Percentiles rank a stretch among this genome's conserved stretches.
Evolutionary conservation across 108 stramenopile species (phyloP).

Genomic region (Cyclotella cryptica): DNA sequence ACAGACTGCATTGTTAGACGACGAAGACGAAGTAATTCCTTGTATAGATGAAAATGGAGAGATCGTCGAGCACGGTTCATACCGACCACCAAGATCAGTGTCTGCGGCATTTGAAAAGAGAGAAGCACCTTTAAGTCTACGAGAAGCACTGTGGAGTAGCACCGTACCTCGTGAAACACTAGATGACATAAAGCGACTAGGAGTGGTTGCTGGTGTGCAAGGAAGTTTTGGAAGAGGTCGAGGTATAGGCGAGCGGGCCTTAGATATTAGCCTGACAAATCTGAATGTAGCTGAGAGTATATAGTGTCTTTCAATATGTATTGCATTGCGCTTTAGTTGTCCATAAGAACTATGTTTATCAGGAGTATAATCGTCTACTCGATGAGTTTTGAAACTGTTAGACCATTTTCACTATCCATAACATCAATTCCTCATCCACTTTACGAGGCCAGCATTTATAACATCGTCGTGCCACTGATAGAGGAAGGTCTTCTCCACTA

Average conservation of each 20-base stretch:
- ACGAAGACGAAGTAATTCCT: constrained; percentile 31
- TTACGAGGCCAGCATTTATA: constrained; percentile 27
- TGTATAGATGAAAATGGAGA: constrained; percentile 44
- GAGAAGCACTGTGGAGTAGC: constrained; percentile 82
- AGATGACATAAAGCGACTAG: constrained; percentile 77
- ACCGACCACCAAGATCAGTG: constrained; percentile 64
- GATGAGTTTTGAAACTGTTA: not conserved
- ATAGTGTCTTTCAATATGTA: constrained; percentile 4
- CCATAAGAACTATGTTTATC: too few relatives aligned
- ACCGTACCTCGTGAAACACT: constrained; percentile 81
- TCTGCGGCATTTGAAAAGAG: constrained; percentile 31
- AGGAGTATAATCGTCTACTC: too few relatives aligned
- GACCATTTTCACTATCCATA: not conserved
- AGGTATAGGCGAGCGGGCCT: constrained; percentile 1
- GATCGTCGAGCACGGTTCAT: constrained; percentile 35
- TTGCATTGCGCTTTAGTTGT: not conserved
- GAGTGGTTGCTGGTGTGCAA: constrained; percentile 35
- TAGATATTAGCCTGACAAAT: constrained; percentile 38
- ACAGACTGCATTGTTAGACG: constrained; percentile 24
- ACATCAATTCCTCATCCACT: constrained; percentile 15
- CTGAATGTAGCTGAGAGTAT: constrained; percentile 51
- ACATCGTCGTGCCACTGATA: constrained; percentile 32
- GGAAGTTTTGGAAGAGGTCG: constrained; percentile 17
- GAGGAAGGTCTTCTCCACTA: not conserved
- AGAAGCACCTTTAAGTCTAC: constrained; percentile 63